Evolutionary conservation across 441 rosid genomes (phyloP).

Genomic region (Geranium incanum): DNA sequence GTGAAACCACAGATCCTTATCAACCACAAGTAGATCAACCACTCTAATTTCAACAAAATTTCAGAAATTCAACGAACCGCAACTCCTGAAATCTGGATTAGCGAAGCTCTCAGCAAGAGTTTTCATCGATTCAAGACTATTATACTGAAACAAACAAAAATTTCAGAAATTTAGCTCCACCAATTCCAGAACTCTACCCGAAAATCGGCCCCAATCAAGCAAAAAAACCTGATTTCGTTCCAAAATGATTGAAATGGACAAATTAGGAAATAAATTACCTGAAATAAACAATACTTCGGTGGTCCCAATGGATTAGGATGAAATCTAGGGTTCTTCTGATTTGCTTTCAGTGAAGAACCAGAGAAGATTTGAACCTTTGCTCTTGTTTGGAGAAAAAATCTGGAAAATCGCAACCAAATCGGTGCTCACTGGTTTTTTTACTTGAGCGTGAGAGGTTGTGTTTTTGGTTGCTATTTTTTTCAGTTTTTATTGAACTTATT

Average conservation of each 20-base stretch:
- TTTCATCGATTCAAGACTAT: neutral
- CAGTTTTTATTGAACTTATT: too few species aligned
- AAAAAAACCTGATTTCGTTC: neutral
- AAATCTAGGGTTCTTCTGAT: neutral
- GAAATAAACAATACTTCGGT: neutral
- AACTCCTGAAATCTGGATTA: neutral
- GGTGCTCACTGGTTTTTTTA: neutral
- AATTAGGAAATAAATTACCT: neutral
- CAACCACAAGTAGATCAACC: neutral
- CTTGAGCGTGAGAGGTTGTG: neutral
- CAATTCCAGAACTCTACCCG: neutral
- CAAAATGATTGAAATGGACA: neutral
- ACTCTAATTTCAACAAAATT: neutral
- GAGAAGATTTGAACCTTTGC: neutral
- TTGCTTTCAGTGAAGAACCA: neutral
- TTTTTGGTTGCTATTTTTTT: too few species aligned
- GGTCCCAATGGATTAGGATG: conserved; percentile 2
- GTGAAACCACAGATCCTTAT: neutral
- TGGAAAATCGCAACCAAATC: neutral
- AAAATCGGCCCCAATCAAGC: neutral
- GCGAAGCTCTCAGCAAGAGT: neutral
- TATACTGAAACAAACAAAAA: neutral
- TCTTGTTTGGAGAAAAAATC: neutral
- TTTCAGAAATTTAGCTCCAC: conserved; percentile 1
- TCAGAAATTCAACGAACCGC: neutral